Evolutionary conservation across 495 filamentous ascomycete genomes (phyloP), one percentile per base, ranked within the genome.

Genomic region (Aspergillus coremiiformis): DNA sequence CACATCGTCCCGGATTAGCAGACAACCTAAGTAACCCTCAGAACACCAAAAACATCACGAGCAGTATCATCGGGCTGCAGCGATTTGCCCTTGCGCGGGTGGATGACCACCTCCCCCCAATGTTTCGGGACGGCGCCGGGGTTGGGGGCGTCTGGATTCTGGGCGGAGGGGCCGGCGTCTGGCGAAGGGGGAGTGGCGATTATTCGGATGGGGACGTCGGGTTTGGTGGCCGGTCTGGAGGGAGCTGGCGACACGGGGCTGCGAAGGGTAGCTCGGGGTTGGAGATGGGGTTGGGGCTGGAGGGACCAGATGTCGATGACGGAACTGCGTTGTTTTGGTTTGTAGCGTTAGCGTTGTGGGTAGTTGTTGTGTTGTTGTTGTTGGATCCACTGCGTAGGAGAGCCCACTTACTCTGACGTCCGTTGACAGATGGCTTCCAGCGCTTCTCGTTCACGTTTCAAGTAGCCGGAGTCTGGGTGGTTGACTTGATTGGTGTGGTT

Each of bases 351-450:
- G 32, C 4, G n/a, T 35, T 5, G 5, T 6, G 11, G n/a, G 32
- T 14, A 15, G 3, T 35, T 47, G 42, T 21, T 49, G 20, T 15
- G 3, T 1, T 20, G 29, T 46, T n/a, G 35, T 23, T 5, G n/a
- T 30, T 8, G 14, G 14, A 35, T 35, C 32, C 32, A 32, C 5
- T 9, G 5, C 1, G 32, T 22, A 21, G 30, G 29, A 21, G 39
- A 2, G 21, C 21, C 24, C 1, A 47, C 74, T 65, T 54, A 79
- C 76, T 78, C 76, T 8, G 76, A 79, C 23, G 76, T 74, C 37
- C 69, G 61, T 52, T 78, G 75, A 58, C 75, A 77, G 54, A 79
- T 79, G 5, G 71, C 72, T 56, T 78, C 73, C 29, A 78, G 60
- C 1, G 75, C 76, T 60, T 79, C 76, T 20, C 73, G 64, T 53